These are phyloP conservation scores for Leccinum uliginosum DNA, from an alignment of 768 basidiomycete genomes.

Conservation along the genomic window DNA sequence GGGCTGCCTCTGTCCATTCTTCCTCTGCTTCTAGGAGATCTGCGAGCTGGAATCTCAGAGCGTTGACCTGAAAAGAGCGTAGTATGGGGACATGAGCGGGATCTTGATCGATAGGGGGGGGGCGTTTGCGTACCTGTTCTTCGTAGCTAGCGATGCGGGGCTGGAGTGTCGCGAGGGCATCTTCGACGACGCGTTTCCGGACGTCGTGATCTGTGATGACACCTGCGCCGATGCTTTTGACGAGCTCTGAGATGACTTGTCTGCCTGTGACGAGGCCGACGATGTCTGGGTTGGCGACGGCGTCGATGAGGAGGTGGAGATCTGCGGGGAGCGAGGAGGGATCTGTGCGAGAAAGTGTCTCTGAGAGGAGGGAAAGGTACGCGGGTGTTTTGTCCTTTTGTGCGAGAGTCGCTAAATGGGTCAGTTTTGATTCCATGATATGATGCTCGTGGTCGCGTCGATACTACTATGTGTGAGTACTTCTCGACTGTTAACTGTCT, in stretches of 20 bases:
- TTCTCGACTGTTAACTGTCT: no score
- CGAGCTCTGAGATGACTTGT: conserved; percentile 82
- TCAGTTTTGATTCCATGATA: conserved; percentile 69
- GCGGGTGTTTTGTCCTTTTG: conserved; percentile 86
- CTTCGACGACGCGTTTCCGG: conserved; percentile 71
- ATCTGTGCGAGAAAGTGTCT: conserved; percentile 53
- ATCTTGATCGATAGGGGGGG: not conserved
- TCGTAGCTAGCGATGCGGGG: conserved; percentile 88
- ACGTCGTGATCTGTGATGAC: conserved; percentile 49
- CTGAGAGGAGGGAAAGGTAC: conserved; percentile 64
- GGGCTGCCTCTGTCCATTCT: conserved; percentile 91
- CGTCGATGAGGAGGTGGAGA: conserved; percentile 70
- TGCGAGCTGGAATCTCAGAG: conserved; percentile 83
- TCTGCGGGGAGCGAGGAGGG: conserved; percentile 44
- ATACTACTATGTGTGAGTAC: no score
- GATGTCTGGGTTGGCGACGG: conserved; percentile 76
- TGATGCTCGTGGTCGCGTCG: conserved; percentile 27
- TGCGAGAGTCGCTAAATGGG: conserved; percentile 55
- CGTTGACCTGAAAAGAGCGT: conserved; percentile 56
- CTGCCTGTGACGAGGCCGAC: conserved; percentile 85
- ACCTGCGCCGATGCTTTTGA: conserved; percentile 59
- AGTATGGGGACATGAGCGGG: conserved; percentile 8
- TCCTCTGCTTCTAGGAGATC: conserved; percentile 86
- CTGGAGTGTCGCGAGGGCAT: conserved; percentile 65
- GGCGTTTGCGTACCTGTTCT: conserved; percentile 65